These are phyloP conservation scores for Penicillium sp. DNA, from an alignment of 2,329 filamentous ascomycete species.

Conservation along the genomic window DNA sequence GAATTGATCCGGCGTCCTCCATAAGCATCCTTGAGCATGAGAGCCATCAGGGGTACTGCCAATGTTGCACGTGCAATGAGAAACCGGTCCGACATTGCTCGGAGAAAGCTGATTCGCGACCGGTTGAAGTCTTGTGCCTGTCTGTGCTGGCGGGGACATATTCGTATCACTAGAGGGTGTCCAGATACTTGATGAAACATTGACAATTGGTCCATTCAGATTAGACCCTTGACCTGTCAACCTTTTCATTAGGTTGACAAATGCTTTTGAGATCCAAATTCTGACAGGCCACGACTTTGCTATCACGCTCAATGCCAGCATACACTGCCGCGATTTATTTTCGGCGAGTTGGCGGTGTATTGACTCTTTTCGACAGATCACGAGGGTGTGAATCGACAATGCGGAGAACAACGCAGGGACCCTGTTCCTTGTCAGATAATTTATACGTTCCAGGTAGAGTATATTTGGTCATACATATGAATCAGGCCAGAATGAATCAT, in stretches of 20 bases:
- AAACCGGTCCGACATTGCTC: not conserved
- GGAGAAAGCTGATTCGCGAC: not conserved
- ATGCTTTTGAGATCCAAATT: slow-evolving; percentile 28
- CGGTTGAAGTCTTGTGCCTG: not conserved
- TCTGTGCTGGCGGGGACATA: not conserved
- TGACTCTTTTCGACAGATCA: slow-evolving; percentile 27
- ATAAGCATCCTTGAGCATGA: not conserved
- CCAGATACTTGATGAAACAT: slow-evolving; percentile 13
- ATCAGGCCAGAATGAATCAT: slow-evolving; percentile 12
- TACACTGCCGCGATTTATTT: slow-evolving; percentile 28
- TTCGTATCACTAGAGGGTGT: not conserved
- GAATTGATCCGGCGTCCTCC: slow-evolving; percentile 7
- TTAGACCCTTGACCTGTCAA: slow-evolving; percentile 10
- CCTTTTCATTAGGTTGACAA: slow-evolving; percentile 21
- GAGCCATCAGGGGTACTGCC: not conserved
- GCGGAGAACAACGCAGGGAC: slow-evolving; percentile 28
- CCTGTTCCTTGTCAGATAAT: slow-evolving; percentile 7
- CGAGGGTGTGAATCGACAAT: slow-evolving; percentile 30
- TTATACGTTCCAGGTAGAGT: not conserved
- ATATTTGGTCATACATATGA: slow-evolving; percentile 8
- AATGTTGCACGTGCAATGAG: not conserved
- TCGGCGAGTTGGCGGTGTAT: slow-evolving; percentile 27
- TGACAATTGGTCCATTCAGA: slow-evolving; percentile 6
- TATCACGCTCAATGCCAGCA: slow-evolving; percentile 29
- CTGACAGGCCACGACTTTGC: slow-evolving; percentile 31